These are phyloP conservation scores for Mortierella sp. DNA, from an alignment of 371 early-diverging fungal genomes.

Conservation along the genomic window DNA sequence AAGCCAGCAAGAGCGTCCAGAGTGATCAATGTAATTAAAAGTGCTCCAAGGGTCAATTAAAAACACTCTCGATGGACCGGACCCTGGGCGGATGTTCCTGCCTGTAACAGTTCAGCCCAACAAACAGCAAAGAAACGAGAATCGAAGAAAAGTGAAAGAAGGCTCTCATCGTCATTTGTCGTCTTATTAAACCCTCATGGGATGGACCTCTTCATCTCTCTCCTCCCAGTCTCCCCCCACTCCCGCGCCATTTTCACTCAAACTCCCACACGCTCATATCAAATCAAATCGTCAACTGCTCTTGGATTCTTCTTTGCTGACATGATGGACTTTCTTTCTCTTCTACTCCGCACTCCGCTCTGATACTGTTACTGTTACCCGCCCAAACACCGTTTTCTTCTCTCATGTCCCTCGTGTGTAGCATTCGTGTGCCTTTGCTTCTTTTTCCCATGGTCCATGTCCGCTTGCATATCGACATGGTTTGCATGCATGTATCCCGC, in stretches of 20 bases:
- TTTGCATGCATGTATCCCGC: neutral
- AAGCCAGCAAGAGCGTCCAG: no score
- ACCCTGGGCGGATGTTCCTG: neutral
- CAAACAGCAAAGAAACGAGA: neutral
- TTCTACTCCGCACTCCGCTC: slow-evolving; percentile 2
- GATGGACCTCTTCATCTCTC: no score
- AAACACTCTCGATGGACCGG: neutral
- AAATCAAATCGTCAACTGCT: neutral
- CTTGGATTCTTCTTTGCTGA: slow-evolving; percentile 11
- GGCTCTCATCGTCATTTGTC: neutral
- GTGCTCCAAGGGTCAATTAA: neutral
- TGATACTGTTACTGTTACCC: neutral
- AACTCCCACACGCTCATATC: neutral
- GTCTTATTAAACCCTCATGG: neutral
- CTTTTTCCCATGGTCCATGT: slow-evolving; percentile 9
- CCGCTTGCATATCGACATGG: slow-evolving; percentile 4
- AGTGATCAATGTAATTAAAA: neutral
- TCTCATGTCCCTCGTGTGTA: neutral
- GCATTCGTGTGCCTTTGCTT: no score
- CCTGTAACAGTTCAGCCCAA: slow-evolving; percentile 1
- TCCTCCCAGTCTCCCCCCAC: no score
- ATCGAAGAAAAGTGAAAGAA: neutral
- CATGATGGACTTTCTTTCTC: neutral
- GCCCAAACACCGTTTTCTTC: neutral
- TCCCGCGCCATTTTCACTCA: neutral